Evolutionary conservation across 2,329 filamentous ascomycete genomes (phyloP), one percentile per base, ranked within the genome.

Genomic region (Pseudogymnoascus sp.): DNA sequence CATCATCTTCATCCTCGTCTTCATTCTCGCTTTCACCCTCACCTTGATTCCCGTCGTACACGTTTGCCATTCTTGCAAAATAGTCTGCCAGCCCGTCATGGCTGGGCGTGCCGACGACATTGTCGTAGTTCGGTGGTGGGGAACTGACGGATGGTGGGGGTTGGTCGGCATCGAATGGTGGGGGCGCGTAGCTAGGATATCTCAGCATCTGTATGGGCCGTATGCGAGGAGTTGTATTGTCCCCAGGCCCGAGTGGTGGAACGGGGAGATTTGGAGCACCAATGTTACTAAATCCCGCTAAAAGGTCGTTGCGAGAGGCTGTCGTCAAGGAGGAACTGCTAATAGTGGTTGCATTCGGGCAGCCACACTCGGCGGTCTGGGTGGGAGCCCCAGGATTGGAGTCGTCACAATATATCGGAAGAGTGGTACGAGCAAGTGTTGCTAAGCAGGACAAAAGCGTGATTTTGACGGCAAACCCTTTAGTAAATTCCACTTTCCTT

Each of bases 361-460:
- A 89, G 40, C 86, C 86, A 71, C 86, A 89, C 64, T 80, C 77
- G 35, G 79, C 77, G 31, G 76, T 74, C 14, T 76, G 75, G 26
- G 72, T 71, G 6, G 72, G 69, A 6, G 72, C 75, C 31, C 75
- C 73, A 22, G 73, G 70, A 62, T 82, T 77, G 6, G 83, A 81
- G 37, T 79, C 80, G 26, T 31, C n/a, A n/a, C 81, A 82, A 71
- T 91, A 91, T 10, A 87, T 85, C 4, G 88, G 88, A 1, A 90
- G 79, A 19, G 84, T 84, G 61, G 85, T 87, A 71, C 90, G 90
- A 43, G 85, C 85, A 72, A 88, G 85, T 3, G 87, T 88, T 46
- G 88, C 87, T 65, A 84, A 85, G 75, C 88, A 91, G 8, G 86
- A 89, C 14, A 90, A 83, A 66, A 91, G 87, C 14, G 88, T 90